These are phyloP conservation scores for Talaromyces sp. DNA, from an alignment of 2,329 filamentous ascomycete species.

Conservation along the genomic window DNA sequence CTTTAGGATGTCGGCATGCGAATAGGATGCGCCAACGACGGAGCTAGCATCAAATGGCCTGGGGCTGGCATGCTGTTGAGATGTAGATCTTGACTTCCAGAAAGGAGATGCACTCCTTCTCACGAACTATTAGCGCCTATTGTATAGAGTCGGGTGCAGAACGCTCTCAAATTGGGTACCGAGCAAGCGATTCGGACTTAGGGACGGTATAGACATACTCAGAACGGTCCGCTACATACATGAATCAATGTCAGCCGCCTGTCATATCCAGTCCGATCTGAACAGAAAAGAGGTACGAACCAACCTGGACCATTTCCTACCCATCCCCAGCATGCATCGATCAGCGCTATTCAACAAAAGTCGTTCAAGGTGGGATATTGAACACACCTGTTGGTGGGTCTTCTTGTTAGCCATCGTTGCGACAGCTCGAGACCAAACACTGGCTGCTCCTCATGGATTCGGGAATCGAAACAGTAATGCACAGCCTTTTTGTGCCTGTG, in stretches of 20 bases:
- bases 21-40: slow-evolving; percentile 92
- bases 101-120: slow-evolving; percentile 75
- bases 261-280: slow-evolving; percentile 16
- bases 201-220: slow-evolving; percentile 31
- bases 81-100: slow-evolving; percentile 65
- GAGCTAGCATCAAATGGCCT: slow-evolving; percentile 63
- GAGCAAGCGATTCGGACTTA: not conserved
- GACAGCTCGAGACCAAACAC: slow-evolving; percentile 16
- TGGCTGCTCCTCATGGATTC: slow-evolving; percentile 16
- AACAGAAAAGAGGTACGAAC: slow-evolving; percentile 60
- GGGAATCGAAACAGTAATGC: slow-evolving; percentile 21
- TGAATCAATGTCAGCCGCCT: slow-evolving; percentile 25
- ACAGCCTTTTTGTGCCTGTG: slow-evolving; percentile 15
- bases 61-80: slow-evolving; percentile 53
- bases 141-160: not conserved
- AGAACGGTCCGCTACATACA: slow-evolving; percentile 34
- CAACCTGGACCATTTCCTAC: slow-evolving; percentile 99
- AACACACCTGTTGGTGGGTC: slow-evolving; percentile 65
- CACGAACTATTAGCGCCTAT: slow-evolving; percentile 22
- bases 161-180: not conserved
- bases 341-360: not conserved
- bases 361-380: not conserved
- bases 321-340: slow-evolving; percentile 14
- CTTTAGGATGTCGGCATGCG: slow-evolving; percentile 91
- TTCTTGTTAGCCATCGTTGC: slow-evolving; percentile 49